phyloP scores from a whole-genome alignment of 2,329 filamentous ascomycete genomes.

The Magnaporthiopsis incrustans region DNA sequence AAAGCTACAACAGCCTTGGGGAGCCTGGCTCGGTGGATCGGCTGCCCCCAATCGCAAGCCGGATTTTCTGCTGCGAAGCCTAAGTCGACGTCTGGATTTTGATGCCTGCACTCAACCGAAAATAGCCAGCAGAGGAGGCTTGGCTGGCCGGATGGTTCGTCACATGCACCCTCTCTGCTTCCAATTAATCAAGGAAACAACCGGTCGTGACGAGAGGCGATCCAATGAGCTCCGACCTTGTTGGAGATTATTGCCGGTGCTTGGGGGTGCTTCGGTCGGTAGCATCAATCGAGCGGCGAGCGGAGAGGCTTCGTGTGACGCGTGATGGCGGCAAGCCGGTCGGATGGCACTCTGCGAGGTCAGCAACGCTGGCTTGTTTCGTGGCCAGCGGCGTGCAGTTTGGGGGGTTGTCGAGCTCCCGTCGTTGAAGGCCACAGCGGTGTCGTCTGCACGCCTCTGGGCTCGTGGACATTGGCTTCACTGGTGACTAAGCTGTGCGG shows the following conservation, averaged over 20 bases:
- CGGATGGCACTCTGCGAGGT: neutral
- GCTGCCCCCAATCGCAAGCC: neutral
- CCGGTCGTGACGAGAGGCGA: neutral
- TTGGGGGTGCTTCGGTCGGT: neutral
- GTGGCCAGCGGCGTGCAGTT: neutral
- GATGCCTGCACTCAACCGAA: slow-evolving; percentile 2
- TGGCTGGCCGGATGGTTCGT: slow-evolving; percentile 1
- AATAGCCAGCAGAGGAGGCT: neutral
- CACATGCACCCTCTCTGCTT: slow-evolving; percentile 7
- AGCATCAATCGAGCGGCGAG: neutral
- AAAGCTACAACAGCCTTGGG: neutral
- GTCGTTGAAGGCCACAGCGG: neutral
- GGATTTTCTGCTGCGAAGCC: neutral
- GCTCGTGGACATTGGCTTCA: neutral
- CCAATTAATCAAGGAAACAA: neutral
- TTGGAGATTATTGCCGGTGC: neutral
- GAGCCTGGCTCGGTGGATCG: neutral
- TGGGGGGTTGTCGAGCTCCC: neutral
- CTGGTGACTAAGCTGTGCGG: neutral
- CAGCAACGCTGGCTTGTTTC: neutral
- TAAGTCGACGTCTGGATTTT: neutral
- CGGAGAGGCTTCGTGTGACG: neutral
- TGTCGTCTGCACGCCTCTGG: neutral
- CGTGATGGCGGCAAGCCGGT: neutral
- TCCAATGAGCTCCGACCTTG: neutral